Percentiles rank a stretch among this genome's conserved stretches.
These are phyloP conservation scores for Hypoxylon perforatum DNA, from an alignment of 495 filamentous ascomycete species.

Conservation along the genomic window DNA sequence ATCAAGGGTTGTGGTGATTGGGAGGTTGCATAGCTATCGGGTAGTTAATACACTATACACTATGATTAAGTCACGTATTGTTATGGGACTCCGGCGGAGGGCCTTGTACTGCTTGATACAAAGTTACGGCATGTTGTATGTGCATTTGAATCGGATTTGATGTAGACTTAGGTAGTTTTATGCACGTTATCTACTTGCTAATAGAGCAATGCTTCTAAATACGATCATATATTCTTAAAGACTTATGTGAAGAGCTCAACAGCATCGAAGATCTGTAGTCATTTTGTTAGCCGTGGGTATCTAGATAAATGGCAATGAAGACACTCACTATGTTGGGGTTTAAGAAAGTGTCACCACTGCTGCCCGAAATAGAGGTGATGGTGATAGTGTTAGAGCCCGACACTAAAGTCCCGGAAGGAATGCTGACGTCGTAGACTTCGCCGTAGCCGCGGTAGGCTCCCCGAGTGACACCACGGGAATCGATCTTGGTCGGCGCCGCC, in stretches of 20 bases:
- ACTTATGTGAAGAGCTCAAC: slow-evolving; percentile 60
- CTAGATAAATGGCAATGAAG: not conserved
- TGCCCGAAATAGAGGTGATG: slow-evolving; percentile 69
- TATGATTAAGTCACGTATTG: too few species aligned
- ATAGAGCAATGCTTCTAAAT: not conserved
- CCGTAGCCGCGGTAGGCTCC: slow-evolving; percentile 72
- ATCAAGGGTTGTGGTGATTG: too few species aligned
- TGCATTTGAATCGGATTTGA: too few species aligned
- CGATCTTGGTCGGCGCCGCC: slow-evolving; percentile 69
- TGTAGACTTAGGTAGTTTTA: not conserved
- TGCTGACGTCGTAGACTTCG: slow-evolving; percentile 68
- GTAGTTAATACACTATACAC: too few species aligned
- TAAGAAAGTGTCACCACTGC: slow-evolving; percentile 63
- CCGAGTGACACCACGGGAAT: slow-evolving; percentile 71
- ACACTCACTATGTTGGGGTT: slow-evolving; percentile 70
- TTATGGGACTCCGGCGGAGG: too few species aligned
- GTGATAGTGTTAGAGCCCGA: slow-evolving; percentile 71
- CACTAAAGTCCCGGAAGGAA: slow-evolving; percentile 67
- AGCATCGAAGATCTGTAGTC: slow-evolving; percentile 64
- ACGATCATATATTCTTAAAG: not conserved
- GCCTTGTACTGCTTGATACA: too few species aligned
- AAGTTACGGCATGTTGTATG: too few species aligned
- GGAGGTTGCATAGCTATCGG: too few species aligned
- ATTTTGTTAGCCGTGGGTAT: slow-evolving; percentile 1
- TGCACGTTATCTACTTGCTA: not conserved